These are phyloP conservation scores for Penicillium pancosmium DNA, from an alignment of 495 filamentous ascomycete species.

Conservation along the genomic window DNA sequence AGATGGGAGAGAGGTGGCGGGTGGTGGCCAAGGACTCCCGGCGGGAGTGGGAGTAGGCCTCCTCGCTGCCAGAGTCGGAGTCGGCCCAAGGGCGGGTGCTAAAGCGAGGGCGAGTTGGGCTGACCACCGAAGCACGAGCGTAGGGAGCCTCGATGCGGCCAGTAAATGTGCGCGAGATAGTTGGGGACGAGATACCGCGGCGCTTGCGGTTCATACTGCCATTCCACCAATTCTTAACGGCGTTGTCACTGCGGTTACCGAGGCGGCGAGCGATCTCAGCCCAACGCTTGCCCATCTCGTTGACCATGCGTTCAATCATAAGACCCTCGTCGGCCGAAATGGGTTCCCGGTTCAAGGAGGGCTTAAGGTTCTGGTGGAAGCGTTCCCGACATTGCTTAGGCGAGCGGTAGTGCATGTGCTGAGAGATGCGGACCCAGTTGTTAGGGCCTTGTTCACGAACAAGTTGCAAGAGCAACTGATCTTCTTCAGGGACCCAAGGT, in stretches of 20 bases:
- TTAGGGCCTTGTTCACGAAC: constrained; percentile 76
- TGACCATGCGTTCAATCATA: constrained; percentile 79
- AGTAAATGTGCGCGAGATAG: constrained; percentile 41
- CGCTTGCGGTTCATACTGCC: constrained; percentile 82
- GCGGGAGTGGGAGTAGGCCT: constrained; percentile 26
- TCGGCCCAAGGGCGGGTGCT: constrained; percentile 40
- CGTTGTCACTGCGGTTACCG: constrained; percentile 91
- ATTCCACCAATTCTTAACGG: constrained; percentile 99
- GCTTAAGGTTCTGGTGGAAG: constrained; percentile 95
- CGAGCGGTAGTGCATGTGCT: constrained; percentile 73
- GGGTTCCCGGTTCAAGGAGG: constrained; percentile 84
- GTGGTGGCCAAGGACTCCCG: constrained; percentile 36
- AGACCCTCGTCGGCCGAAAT: constrained; percentile 89
- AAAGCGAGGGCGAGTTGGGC: constrained; percentile 39
- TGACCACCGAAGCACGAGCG: constrained; percentile 38
- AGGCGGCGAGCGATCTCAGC: constrained; percentile 90
- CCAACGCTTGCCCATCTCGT: constrained; percentile 87
- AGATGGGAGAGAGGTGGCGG: constrained; percentile 48
- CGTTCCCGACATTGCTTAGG: constrained; percentile 97
- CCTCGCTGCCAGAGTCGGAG: constrained; percentile 26
- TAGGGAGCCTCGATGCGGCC: constrained; percentile 49
- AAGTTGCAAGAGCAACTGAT: constrained; percentile 68
- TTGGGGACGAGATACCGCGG: constrained; percentile 47
- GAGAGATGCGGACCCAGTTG: constrained; percentile 92
- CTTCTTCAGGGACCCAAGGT: constrained; percentile 87